Conservation (phyloP, 345 rosid species). For the Eucalyptus cloeziana region DNA sequence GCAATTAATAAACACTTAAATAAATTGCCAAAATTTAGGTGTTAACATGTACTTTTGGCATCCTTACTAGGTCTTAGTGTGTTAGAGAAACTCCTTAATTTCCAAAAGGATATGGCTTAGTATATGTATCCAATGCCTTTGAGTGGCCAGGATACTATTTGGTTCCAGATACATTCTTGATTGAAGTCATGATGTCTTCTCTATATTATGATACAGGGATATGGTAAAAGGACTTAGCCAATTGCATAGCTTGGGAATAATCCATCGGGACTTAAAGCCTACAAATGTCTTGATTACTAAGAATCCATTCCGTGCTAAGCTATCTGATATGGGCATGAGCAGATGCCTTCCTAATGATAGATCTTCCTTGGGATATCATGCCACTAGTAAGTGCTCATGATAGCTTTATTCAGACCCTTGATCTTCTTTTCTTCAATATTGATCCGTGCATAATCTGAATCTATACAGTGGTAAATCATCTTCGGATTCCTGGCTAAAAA, state of each 20-base stretch:
- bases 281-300: slow-evolving; percentile 71
- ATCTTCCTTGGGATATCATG: slow-evolving; percentile 45
- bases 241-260: slow-evolving; percentile 13
- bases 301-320: slow-evolving; percentile 39
- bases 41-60: too few relatives aligned
- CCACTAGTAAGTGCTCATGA: slow-evolving; percentile 42
- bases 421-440: not conserved
- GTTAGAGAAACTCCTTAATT: too few relatives aligned
- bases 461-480: not conserved
- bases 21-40: too few relatives aligned
- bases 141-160: not conserved
- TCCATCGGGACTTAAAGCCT: slow-evolving; percentile 88
- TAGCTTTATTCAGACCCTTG: not conserved
- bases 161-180: not conserved
- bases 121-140: too few relatives aligned
- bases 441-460: not conserved
- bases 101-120: not conserved
- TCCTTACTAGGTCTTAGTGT: too few relatives aligned
- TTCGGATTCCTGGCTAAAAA: not conserved
- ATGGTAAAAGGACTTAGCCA: too few relatives aligned
- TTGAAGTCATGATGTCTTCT: too few relatives aligned
- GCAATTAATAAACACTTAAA: too few relatives aligned
- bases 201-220: too few relatives aligned
- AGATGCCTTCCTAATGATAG: slow-evolving; percentile 4
- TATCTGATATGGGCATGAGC: slow-evolving; percentile 95